phyloP scores from a whole-genome alignment of 2,329 filamentous ascomycete genomes.

The Colletotrichum limetticola region DNA sequence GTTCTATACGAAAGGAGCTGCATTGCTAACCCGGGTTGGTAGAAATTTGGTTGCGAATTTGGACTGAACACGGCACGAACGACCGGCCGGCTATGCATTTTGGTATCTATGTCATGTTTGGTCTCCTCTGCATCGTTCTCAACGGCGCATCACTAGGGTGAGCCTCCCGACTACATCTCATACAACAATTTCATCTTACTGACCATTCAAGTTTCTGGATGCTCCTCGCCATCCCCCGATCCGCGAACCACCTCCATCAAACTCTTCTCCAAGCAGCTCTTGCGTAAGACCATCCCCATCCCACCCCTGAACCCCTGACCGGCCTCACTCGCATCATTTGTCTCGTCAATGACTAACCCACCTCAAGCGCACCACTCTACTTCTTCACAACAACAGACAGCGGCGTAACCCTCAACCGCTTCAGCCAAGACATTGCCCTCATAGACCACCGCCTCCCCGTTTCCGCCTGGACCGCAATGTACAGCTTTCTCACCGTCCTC shows the following conservation, averaged over 20 bases:
- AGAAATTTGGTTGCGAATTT: constrained; percentile 47
- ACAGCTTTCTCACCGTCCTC: constrained; percentile 45
- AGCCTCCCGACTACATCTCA: constrained; percentile 38
- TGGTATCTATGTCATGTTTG: constrained; percentile 41
- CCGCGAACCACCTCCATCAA: constrained; percentile 40
- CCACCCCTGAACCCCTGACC: background rate
- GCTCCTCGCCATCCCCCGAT: constrained; percentile 38
- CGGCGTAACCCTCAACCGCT: constrained; percentile 48
- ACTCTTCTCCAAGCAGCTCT: constrained; percentile 34
- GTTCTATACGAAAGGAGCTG: background rate
- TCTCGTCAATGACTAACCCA: background rate
- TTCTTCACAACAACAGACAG: constrained; percentile 50
- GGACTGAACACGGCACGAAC: constrained; percentile 40
- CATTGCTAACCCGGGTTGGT: background rate
- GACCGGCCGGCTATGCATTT: constrained; percentile 35
- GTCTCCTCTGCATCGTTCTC: constrained; percentile 38
- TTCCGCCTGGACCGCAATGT: constrained; percentile 31
- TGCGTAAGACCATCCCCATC: background rate
- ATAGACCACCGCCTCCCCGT: constrained; percentile 51
- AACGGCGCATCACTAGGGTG: constrained; percentile 17
- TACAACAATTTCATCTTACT: constrained; percentile 36
- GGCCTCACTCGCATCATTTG: background rate
- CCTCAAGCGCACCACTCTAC: constrained; percentile 1
- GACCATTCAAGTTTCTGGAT: constrained; percentile 39
- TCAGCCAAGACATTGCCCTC: constrained; percentile 55